A percentile compares a stretch with the other conserved stretches of the same genome.
Evolutionary conservation across 805 yeast genomes (phyloP).

Genomic region (Starmerella stigmatis): DNA sequence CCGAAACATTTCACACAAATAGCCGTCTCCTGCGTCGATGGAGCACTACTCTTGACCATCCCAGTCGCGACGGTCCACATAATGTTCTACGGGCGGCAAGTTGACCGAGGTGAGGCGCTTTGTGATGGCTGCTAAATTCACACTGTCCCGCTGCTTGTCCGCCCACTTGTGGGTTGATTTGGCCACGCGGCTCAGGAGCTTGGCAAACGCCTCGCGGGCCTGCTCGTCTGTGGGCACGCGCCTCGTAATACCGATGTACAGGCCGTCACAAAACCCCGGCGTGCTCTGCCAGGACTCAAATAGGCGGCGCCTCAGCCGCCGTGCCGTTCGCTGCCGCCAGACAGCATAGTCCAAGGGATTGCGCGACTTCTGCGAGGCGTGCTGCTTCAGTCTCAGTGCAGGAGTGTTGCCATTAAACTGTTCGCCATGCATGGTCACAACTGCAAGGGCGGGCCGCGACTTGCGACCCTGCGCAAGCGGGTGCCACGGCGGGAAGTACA

Average conservation of each 20-base stretch:
- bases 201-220: not conserved
- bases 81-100: not conserved
- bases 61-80: constrained; percentile 2
- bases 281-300: constrained; percentile 8
- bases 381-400: not conserved
- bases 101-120: constrained; percentile 1
- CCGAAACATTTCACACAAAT: no score
- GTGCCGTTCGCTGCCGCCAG: constrained; percentile 19
- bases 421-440: constrained; percentile 10
- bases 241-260: constrained; percentile 15
- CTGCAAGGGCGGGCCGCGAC: constrained; percentile 22
- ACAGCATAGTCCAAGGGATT: constrained; percentile 22
- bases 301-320: constrained; percentile 16
- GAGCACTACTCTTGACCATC: no score
- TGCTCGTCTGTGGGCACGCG: constrained; percentile 11
- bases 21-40: no score
- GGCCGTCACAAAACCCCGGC: constrained; percentile 15
- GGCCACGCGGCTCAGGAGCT: constrained; percentile 1
- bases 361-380: not conserved
- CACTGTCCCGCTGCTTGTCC: not conserved
- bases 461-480: constrained; percentile 20
- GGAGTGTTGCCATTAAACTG: constrained; percentile 18
- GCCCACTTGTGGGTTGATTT: constrained; percentile 13
- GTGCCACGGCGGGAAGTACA: constrained; percentile 26
- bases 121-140: not conserved